Conservation (phyloP, 495 filamentous ascomycete species). For the Penicillium paxilli region DNA sequence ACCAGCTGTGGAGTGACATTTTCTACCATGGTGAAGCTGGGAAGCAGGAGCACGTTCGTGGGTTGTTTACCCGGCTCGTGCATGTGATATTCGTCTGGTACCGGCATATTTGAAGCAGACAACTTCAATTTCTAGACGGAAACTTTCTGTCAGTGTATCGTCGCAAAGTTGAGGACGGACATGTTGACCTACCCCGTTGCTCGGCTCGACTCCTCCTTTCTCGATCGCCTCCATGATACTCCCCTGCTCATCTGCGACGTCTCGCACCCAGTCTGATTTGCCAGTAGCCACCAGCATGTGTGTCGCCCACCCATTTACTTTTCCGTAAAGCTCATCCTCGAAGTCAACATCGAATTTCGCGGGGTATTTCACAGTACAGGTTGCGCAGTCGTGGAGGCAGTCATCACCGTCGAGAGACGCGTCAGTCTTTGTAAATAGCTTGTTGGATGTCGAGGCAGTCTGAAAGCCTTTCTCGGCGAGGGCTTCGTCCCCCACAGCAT, state of each 20-base stretch:
- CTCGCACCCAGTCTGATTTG: slow-evolving; percentile 90
- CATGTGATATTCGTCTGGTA: slow-evolving; percentile 59
- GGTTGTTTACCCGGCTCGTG: slow-evolving; percentile 61
- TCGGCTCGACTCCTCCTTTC: slow-evolving; percentile 58
- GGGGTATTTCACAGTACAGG: slow-evolving; percentile 76
- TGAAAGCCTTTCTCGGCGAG: slow-evolving; percentile 37
- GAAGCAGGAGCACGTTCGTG: slow-evolving; percentile 83
- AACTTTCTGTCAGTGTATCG: neutral
- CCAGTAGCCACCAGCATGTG: slow-evolving; percentile 92
- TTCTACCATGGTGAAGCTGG: slow-evolving; percentile 82
- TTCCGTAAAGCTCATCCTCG: slow-evolving; percentile 77
- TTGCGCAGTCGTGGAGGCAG: slow-evolving; percentile 86
- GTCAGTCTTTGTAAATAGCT: slow-evolving; percentile 54
- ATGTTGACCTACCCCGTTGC: slow-evolving; percentile 68
- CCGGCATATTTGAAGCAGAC: slow-evolving; percentile 89
- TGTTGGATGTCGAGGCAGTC: slow-evolving; percentile 34
- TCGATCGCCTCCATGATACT: slow-evolving; percentile 94
- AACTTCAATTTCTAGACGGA: slow-evolving; percentile 74
- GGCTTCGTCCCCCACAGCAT: slow-evolving; percentile 20
- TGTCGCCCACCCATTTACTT: slow-evolving; percentile 84
- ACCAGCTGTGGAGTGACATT: slow-evolving; percentile 78
- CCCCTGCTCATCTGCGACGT: slow-evolving; percentile 87
- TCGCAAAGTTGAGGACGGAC: neutral
- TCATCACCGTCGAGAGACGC: slow-evolving; percentile 81
- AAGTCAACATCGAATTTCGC: slow-evolving; percentile 74